Percentiles rank a stretch among this genome's conserved stretches.
Conservation (phyloP, 1,284 basidiomycete genomes). For the Agroathelia rolfsii region DNA sequence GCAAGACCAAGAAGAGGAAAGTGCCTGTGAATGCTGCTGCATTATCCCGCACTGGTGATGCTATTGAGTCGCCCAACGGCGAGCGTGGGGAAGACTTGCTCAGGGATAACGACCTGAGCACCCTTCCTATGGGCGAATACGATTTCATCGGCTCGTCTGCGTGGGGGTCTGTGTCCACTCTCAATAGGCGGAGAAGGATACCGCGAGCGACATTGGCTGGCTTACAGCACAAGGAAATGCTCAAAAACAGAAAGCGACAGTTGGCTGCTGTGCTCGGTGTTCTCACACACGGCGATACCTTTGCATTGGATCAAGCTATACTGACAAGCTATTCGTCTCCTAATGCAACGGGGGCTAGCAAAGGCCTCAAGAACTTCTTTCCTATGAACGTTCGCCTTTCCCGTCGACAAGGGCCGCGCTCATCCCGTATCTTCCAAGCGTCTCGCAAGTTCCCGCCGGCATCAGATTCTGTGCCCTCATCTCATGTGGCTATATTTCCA, state of each 20-base stretch:
- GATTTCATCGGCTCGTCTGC: no score
- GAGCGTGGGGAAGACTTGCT: no score
- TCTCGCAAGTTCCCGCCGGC: constrained; percentile 25
- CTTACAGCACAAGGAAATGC: constrained; percentile 62
- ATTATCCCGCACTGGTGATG: constrained; percentile 28
- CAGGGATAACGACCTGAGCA: no score
- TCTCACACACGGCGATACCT: constrained; percentile 49
- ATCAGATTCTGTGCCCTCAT: no score
- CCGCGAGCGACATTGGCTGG: constrained; percentile 55
- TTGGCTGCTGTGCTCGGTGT: constrained; percentile 57
- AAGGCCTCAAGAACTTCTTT: constrained; percentile 16
- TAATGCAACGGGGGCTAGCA: constrained; percentile 19
- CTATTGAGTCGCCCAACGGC: no score
- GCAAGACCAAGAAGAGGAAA: constrained; percentile 80
- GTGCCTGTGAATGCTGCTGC: constrained; percentile 46
- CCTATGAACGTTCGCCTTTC: constrained; percentile 20
- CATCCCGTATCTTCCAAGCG: constrained; percentile 30
- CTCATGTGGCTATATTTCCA: constrained; percentile 34
- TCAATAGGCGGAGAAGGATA: constrained; percentile 36
- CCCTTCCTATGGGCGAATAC: no score
- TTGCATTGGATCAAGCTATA: constrained; percentile 67
- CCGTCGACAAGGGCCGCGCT: constrained; percentile 30
- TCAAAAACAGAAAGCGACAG: constrained; percentile 57
- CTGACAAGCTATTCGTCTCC: constrained; percentile 40
- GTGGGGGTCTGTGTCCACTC: no score